Evolutionary conservation across 78 protist genomes (phyloP), one percentile per base, ranked within the genome.

Genomic region (Capsaspora owczarzaki): DNA sequence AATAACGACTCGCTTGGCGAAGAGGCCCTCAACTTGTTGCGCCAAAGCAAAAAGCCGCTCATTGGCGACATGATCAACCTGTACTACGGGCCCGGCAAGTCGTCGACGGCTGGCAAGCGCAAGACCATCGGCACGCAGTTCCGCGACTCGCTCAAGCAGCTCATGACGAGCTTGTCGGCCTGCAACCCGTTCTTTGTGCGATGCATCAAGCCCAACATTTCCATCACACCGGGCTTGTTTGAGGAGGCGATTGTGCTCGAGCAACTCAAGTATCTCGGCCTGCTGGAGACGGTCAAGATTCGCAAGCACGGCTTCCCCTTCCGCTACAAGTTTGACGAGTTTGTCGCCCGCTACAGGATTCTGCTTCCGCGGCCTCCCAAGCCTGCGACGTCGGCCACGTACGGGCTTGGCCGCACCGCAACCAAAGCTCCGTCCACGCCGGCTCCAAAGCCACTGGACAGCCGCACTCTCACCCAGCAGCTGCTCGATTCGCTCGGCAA

Each of bases 101-200:
- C 66, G 66, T 29, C 66, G 66, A 56, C 66, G 66, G 25, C 10
- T 16, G 33, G 4, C 66, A 56, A 56, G 66, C 38, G 69, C 42
- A 47, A 47, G 68, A 44, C 82, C 31, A 69, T 82, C 29, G 86
- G 77, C 46, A 33, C 51, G 8, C 74, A 53, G 42, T 82, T 87
- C 71, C 22, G 29, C 40, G 46, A 66, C 47, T 84, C 79, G 76
- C 90, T 93, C 37, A 5, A 43, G 19, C 47, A 46, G 37, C 82
- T 93, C 74, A 88, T 93, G 92, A 81, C 76, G 51, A 82, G 89
- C 22, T 84, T 93, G 31, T 68, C 77, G 29, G 63, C 81, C 76
- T 88, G 94, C 81, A n/a, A 61, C 70, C 91, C 95, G 46, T 93
- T 91, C 89, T 94, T 90, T 77, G 92, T 92, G 33, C 92, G 97